A percentile compares a stretch with the other conserved stretches of the same genome.
These are phyloP conservation scores for Leccinellum albellum DNA, from an alignment of 768 basidiomycete species.

Conservation along the genomic window DNA sequence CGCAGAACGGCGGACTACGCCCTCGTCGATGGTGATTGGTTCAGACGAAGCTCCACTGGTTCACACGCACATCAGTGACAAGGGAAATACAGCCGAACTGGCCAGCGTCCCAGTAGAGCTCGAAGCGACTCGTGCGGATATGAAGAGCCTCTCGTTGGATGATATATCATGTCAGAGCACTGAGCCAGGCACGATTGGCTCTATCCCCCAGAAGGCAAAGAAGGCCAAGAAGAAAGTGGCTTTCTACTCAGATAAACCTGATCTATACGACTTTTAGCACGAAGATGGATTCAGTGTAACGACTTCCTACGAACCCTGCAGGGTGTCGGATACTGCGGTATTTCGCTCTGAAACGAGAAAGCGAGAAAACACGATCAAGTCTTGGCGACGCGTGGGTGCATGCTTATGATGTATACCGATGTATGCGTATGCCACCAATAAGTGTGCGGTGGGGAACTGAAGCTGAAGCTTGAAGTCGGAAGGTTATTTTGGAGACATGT, in stretches of 20 bases:
- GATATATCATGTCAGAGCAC: conserved; percentile 7
- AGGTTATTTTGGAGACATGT: background rate
- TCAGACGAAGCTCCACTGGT: conserved; percentile 12
- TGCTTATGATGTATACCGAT: background rate
- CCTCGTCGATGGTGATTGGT: conserved; percentile 31
- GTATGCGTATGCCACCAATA: background rate
- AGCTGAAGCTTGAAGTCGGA: too few relatives aligned
- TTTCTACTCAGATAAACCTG: conserved; percentile 63
- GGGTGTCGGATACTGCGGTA: background rate
- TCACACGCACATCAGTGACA: conserved; percentile 17
- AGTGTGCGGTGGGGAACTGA: too few relatives aligned
- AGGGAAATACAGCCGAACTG: conserved; percentile 16
- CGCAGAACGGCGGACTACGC: conserved; percentile 65
- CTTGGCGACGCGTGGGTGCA: background rate
- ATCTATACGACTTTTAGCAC: conserved; percentile 69
- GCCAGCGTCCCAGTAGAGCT: conserved; percentile 45
- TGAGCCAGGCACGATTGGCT: conserved; percentile 1
- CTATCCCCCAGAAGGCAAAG: conserved; percentile 32
- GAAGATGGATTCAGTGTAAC: background rate
- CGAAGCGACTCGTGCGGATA: conserved; percentile 29
- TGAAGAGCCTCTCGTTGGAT: background rate
- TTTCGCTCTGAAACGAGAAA: background rate
- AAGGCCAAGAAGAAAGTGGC: conserved; percentile 64
- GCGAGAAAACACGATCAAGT: background rate
- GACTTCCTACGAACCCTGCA: background rate